Percentiles rank a stretch among this genome's conserved stretches.
These are phyloP conservation scores for Aspergillus mulundensis DNA, from an alignment of 495 filamentous ascomycete species.

Conservation along the genomic window DNA sequence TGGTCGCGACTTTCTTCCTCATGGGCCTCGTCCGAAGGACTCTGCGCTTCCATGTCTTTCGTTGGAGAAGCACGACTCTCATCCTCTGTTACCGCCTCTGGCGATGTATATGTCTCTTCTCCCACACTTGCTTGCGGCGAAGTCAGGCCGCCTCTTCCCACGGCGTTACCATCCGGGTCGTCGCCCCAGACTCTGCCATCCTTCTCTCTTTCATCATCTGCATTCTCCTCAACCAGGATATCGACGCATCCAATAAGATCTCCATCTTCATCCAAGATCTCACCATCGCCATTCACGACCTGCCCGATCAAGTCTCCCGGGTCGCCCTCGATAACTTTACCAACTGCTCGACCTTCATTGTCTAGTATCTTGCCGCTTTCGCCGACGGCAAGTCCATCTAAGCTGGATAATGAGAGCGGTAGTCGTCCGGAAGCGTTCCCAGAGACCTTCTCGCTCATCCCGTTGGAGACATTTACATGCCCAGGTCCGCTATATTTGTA, in stretches of 20 bases:
- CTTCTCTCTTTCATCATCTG: not conserved
- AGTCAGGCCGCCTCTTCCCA: not conserved
- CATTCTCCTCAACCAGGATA: constrained; percentile 19
- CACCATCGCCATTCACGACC: constrained; percentile 42
- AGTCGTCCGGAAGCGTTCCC: not conserved
- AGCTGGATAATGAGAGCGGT: not conserved
- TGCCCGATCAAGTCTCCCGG: constrained; percentile 22
- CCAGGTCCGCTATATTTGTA: not conserved
- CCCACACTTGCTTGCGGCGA: not conserved
- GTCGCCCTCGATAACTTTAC: constrained; percentile 21
- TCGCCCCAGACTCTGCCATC: not conserved
- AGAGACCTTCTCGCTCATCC: not conserved
- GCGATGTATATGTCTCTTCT: not conserved
- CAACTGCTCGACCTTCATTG: not conserved
- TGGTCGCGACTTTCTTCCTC: not conserved
- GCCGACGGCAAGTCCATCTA: constrained; percentile 5
- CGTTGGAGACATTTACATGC: not conserved
- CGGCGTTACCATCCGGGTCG: not conserved
- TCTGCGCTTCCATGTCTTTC: constrained; percentile 20
- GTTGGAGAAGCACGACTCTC: constrained; percentile 11
- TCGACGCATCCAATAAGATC: constrained; percentile 34
- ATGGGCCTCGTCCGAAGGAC: too few species aligned
- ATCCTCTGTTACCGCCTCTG: not conserved
- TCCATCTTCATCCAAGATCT: constrained; percentile 37
- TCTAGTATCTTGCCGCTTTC: constrained; percentile 4